phyloP scores from a whole-genome alignment of 1,139 yeast species.

The Kodamaea sp. region DNA sequence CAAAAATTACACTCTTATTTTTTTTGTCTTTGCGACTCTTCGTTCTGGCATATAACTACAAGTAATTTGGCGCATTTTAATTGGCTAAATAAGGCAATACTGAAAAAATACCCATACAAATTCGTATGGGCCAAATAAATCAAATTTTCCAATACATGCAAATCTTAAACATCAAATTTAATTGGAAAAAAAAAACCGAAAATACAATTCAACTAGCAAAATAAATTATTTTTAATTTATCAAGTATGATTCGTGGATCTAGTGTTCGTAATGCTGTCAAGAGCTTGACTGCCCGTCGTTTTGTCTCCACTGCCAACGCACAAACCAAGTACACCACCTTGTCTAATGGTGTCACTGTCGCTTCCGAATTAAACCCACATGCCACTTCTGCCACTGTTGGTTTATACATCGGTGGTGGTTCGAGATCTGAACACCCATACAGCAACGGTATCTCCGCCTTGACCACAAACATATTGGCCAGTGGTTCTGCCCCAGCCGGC shows the following conservation, averaged over 20 bases:
- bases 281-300: constrained; percentile 46
- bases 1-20: no score
- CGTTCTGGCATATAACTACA: constrained; percentile 10
- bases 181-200: constrained; percentile 2
- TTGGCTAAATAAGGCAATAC: constrained; percentile 13
- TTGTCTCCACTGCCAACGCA: constrained; percentile 55
- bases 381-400: constrained; percentile 63
- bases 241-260: constrained; percentile 38
- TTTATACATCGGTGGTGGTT: constrained; percentile 70
- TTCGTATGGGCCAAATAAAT: background rate
- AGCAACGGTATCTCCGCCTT: constrained; percentile 76
- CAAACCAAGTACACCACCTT: constrained; percentile 67
- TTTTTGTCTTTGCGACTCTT: background rate
- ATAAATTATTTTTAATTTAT: background rate
- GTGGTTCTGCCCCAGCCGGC: constrained; percentile 39
- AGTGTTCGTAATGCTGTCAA: constrained; percentile 30
- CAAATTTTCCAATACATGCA: background rate
- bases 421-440: constrained; percentile 73
- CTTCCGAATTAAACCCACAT: constrained; percentile 58
- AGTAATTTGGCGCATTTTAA: constrained; percentile 13
- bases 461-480: constrained; percentile 48
- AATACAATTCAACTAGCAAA: constrained; percentile 1
- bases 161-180: background rate
- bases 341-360: constrained; percentile 69
- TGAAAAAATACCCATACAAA: constrained; percentile 10